Evolutionary conservation across 2,329 filamentous ascomycete species (phyloP).

Genomic region (Chrysosporium queenslandicum): DNA sequence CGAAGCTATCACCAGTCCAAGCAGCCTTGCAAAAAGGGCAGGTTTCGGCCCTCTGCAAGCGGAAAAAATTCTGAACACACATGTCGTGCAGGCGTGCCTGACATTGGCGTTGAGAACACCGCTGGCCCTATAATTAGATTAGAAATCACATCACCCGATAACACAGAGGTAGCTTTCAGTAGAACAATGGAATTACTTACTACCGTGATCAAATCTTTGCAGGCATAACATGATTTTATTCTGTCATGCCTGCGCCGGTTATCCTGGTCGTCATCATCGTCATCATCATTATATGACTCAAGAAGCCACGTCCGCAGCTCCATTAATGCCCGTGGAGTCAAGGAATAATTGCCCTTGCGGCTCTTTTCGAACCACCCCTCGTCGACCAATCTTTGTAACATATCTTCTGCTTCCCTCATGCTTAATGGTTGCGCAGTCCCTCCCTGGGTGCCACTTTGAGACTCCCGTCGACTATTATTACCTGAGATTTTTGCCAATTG

Average conservation of each 20-base stretch:
- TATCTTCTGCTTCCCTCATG: conserved; percentile 63
- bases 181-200: conserved; percentile 34
- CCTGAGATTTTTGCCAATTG: conserved; percentile 48
- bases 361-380: conserved; percentile 82
- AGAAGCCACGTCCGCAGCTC: conserved; percentile 76
- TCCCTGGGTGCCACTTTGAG: conserved; percentile 32
- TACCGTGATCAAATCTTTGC: conserved; percentile 77
- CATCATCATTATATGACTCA: conserved; percentile 77
- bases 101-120: conserved; percentile 62
- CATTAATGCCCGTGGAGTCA: conserved; percentile 69
- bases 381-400: conserved; percentile 59
- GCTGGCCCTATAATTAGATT: conserved; percentile 48
- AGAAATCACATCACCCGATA: not conserved
- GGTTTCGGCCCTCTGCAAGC: conserved; percentile 49
- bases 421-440: conserved; percentile 49
- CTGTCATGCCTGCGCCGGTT: conserved; percentile 48
- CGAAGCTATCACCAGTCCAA: conserved; percentile 44
- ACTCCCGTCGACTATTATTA: conserved; percentile 26
- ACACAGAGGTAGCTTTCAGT: no score
- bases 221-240: conserved; percentile 81
- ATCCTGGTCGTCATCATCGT: conserved; percentile 44
- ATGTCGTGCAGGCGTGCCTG: conserved; percentile 62
- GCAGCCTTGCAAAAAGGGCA: conserved; percentile 52
- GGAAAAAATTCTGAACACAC: conserved; percentile 65
- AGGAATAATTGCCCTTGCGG: conserved; percentile 57